Evolutionary conservation across 1,284 basidiomycete genomes (phyloP).

Genomic region (Ceratobasidium papillatum): DNA sequence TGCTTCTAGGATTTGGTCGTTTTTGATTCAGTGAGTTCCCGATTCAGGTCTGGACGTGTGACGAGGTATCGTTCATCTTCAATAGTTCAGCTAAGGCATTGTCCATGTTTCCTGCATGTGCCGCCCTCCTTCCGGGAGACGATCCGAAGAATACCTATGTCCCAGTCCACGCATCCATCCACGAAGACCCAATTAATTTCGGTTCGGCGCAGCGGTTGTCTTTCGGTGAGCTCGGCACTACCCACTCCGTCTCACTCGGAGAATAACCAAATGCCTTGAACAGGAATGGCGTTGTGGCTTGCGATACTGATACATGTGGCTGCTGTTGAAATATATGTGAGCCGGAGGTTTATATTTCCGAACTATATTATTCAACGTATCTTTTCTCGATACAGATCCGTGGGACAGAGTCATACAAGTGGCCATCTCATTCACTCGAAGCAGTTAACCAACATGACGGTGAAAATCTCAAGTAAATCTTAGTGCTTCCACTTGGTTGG

Average conservation of each 20-base stretch:
- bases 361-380: background rate
- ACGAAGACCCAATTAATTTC: conserved; percentile 35
- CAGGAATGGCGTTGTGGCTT: conserved; percentile 43
- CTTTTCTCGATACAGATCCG: background rate
- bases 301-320: conserved; percentile 42
- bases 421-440: conserved; percentile 25
- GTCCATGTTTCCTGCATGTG: conserved; percentile 29
- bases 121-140: background rate
- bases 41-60: conserved; percentile 41
- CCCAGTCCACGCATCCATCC: conserved; percentile 33
- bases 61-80: conserved; percentile 38
- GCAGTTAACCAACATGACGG: background rate
- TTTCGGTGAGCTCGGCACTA: conserved; percentile 19
- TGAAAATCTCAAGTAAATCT: conserved; percentile 14
- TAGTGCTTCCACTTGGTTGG: background rate
- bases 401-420: conserved; percentile 17
- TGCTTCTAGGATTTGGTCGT: background rate
- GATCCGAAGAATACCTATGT: conserved; percentile 18
- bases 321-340: conserved; percentile 43
- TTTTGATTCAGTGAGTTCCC: background rate
- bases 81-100: background rate
- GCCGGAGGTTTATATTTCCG: background rate
- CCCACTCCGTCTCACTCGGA: background rate
- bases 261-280: background rate
- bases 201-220: conserved; percentile 38